These are phyloP conservation scores for Byssothecium circinans DNA, from an alignment of 2,329 filamentous ascomycete genomes.

Conservation along the genomic window DNA sequence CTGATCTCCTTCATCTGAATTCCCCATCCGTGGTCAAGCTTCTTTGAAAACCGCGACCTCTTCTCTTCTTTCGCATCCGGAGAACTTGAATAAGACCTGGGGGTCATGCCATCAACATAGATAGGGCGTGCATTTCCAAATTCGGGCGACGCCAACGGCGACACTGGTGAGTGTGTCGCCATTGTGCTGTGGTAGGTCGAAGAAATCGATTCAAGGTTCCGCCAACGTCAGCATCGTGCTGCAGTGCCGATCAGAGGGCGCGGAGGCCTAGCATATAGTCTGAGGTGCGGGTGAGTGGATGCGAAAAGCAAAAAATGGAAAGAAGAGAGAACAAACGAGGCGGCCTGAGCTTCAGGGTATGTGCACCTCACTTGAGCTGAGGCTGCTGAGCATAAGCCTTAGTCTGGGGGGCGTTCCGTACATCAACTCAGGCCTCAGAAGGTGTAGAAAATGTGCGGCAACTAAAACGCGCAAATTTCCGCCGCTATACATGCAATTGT, in stretches of 20 bases:
- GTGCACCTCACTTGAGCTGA: constrained; percentile 1
- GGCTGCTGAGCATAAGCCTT: not conserved
- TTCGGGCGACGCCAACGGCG: constrained; percentile 21
- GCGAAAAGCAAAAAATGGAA: not conserved
- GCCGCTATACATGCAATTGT: not conserved
- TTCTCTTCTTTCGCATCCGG: constrained; percentile 10
- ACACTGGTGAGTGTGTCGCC: constrained; percentile 8
- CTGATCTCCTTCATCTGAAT: constrained; percentile 30
- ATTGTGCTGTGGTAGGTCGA: not conserved
- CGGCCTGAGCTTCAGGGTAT: constrained; percentile 7
- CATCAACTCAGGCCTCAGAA: not conserved
- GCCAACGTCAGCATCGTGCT: constrained; percentile 3
- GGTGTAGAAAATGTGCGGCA: not conserved
- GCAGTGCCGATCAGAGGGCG: constrained; percentile 2
- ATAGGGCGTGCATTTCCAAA: constrained; percentile 17
- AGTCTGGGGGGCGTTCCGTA: not conserved
- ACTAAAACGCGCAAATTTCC: not conserved
- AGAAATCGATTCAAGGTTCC: constrained; percentile 1
- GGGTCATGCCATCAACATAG: constrained; percentile 17
- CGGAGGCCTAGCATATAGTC: constrained; percentile 5
- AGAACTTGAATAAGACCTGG: constrained; percentile 21
- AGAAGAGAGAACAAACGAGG: constrained; percentile 4
- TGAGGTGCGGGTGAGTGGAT: not conserved
- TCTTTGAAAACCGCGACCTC: constrained; percentile 20
- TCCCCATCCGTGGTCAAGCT: constrained; percentile 24